phyloP scores from a whole-genome alignment of 73 alveolate genomes.

The Loxodes magnus region DNA sequence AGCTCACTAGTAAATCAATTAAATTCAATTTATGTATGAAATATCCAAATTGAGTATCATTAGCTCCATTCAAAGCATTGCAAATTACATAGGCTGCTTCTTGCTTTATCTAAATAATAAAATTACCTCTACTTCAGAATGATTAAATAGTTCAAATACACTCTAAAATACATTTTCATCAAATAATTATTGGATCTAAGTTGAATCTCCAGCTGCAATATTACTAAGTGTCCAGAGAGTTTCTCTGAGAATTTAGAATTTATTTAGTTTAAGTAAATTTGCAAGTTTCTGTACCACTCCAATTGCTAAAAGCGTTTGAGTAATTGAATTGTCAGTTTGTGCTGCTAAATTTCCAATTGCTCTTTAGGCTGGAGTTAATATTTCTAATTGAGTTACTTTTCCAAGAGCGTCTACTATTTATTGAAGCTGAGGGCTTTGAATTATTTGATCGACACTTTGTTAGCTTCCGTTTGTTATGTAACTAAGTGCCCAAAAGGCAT shows the following conservation, averaged over 20 bases:
- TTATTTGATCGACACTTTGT: conserved; percentile 72
- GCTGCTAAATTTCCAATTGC: conserved; percentile 90
- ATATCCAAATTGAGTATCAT: no score
- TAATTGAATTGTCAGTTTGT: conserved; percentile 72
- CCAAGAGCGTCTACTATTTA: conserved; percentile 57
- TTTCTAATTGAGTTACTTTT: conserved; percentile 30
- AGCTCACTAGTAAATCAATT: no score
- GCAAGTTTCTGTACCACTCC: conserved; percentile 65
- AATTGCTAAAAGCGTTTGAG: conserved; percentile 63
- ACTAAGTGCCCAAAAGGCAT: conserved; percentile 90
- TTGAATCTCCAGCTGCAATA: conserved; percentile 94
- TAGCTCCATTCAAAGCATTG: no score
- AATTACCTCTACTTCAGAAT: no score
- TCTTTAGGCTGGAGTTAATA: conserved; percentile 73
- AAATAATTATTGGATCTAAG: no score
- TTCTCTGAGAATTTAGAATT: conserved; percentile 77
- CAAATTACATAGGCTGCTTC: no score
- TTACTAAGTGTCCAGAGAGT: conserved; percentile 86
- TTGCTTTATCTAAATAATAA: no score
- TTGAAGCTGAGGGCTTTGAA: conserved; percentile 58
- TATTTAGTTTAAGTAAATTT: conserved; percentile 46
- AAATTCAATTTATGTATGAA: no score
- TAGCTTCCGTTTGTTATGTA: conserved; percentile 91
- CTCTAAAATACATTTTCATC: no score
- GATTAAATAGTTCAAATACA: no score